Evolutionary conservation across 495 filamentous ascomycete species (phyloP).

Genomic region (Lasiosphaeria hispida): DNA sequence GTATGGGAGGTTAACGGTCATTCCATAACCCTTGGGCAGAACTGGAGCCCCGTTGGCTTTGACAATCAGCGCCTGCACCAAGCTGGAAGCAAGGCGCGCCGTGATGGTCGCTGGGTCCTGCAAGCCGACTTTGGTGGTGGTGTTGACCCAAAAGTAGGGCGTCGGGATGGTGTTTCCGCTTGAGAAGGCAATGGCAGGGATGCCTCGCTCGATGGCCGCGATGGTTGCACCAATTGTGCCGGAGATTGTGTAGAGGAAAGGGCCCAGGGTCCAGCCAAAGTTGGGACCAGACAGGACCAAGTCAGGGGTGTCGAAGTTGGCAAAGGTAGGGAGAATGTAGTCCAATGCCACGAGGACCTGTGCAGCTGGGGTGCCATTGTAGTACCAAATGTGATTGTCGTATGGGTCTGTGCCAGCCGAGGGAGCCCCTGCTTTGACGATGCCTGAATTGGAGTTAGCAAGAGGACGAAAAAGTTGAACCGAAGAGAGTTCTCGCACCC

Average conservation of each 20-base stretch:
- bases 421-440: constrained; percentile 31
- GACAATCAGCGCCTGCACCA: constrained; percentile 33
- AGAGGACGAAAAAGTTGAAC: background rate
- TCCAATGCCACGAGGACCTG: constrained; percentile 44
- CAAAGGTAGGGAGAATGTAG: constrained; percentile 49
- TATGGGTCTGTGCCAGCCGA: constrained; percentile 37
- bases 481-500: constrained; percentile 2
- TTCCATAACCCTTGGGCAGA: constrained; percentile 39
- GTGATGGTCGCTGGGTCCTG: constrained; percentile 32
- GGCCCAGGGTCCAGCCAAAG: constrained; percentile 35
- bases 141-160: constrained; percentile 29
- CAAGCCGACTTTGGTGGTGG: constrained; percentile 23
- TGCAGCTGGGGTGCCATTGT: constrained; percentile 44
- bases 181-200: constrained; percentile 40
- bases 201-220: constrained; percentile 34
- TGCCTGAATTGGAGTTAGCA: constrained; percentile 21
- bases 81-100: constrained; percentile 31
- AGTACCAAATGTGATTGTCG: constrained; percentile 47
- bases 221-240: constrained; percentile 42
- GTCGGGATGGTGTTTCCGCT: constrained; percentile 22
- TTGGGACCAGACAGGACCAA: constrained; percentile 45
- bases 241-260: constrained; percentile 38
- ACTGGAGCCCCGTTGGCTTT: constrained; percentile 27
- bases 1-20: constrained; percentile 36
- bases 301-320: constrained; percentile 34